Evolutionary conservation across 139 green algal genomes (phyloP), one percentile per base, ranked within the genome.

Genomic region (Haematococcus lacustris): DNA sequence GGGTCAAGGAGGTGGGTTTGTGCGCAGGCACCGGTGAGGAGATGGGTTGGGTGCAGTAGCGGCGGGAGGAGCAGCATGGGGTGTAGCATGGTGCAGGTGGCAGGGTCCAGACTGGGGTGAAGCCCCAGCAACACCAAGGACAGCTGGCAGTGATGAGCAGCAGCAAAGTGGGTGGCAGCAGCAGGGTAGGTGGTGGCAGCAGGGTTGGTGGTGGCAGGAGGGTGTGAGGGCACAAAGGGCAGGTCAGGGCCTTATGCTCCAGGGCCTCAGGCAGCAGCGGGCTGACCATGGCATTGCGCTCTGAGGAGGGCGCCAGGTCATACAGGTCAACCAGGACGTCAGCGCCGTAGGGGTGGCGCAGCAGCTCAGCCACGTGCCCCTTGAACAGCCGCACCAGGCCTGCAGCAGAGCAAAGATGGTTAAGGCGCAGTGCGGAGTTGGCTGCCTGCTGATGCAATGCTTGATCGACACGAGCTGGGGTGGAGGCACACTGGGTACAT

Each of bases 281-380:
- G 35, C 66, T n/a, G 0, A 85, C 80, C 80, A 94, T 79, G 13
- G 76, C 70, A 68, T 92, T 91, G 59, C 85, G 82, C 73, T 86
- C 80, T 40, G 71, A 5, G 0, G 76, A 68, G 26, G 71, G 75
- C 17, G 79, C 81, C 1, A 78, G 80, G 51, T 82, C 79, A 74
- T 91, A 97, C 21, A 96, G 76, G 71, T 96, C 92, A 26, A 89
- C 80, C 28, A 97, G 68, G 2, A 97, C 90, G 34, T 93, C 82
- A 0, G 84, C 80, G 64, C 86, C 92, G 37, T 83, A 85, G 0
- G 90, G 91, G 75, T 97, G 92, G 28, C 91, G 82, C 74, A 97
- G 80, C 70, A 97, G 85, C 71, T 89, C 78, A 1, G 82, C 75
- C 21, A 93, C 71, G 47, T 90, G 84, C 30, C 90, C 89, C 59